phyloP scores from a whole-genome alignment of 805 yeast species.

The Danielia reshetovae region DNA sequence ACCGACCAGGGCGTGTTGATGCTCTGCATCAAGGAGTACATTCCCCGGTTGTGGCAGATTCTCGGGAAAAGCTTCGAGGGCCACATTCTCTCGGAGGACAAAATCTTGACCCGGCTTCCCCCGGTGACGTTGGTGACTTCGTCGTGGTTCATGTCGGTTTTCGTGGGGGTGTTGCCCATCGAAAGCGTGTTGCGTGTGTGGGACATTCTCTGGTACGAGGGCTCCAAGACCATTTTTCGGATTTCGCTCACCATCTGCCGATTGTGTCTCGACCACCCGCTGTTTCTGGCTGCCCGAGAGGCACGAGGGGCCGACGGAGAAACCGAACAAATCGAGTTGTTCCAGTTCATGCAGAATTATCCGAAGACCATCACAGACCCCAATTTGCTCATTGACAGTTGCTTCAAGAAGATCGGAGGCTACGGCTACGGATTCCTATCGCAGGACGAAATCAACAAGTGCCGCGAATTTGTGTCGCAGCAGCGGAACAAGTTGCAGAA shows the following conservation, averaged over 20 bases:
- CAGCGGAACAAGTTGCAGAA: constrained; percentile 44
- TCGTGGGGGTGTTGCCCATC: constrained; percentile 83
- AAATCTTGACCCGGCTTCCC: constrained; percentile 72
- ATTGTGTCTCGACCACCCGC: constrained; percentile 59
- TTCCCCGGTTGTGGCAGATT: constrained; percentile 74
- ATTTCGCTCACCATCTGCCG: constrained; percentile 77
- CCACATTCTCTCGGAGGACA: constrained; percentile 37
- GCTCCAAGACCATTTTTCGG: constrained; percentile 80
- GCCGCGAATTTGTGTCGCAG: constrained; percentile 72
- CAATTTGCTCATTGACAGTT: constrained; percentile 61
- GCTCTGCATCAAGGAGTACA: constrained; percentile 77
- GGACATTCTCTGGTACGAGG: constrained; percentile 95
- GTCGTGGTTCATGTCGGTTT: constrained; percentile 98
- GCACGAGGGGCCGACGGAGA: constrained; percentile 20
- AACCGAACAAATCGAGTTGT: constrained; percentile 48
- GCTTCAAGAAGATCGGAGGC: constrained; percentile 70
- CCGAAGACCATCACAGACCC: constrained; percentile 75
- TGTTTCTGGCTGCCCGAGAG: constrained; percentile 33
- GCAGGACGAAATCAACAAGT: constrained; percentile 76
- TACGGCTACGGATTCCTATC: constrained; percentile 64
- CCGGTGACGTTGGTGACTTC: constrained; percentile 92
- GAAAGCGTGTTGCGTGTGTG: constrained; percentile 86
- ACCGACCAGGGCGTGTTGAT: constrained; percentile 92
- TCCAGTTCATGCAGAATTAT: constrained; percentile 78
- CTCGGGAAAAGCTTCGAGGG: constrained; percentile 40